These are phyloP conservation scores for Vigna mungo DNA, from an alignment of 306 rosid genomes.

Conservation along the genomic window DNA sequence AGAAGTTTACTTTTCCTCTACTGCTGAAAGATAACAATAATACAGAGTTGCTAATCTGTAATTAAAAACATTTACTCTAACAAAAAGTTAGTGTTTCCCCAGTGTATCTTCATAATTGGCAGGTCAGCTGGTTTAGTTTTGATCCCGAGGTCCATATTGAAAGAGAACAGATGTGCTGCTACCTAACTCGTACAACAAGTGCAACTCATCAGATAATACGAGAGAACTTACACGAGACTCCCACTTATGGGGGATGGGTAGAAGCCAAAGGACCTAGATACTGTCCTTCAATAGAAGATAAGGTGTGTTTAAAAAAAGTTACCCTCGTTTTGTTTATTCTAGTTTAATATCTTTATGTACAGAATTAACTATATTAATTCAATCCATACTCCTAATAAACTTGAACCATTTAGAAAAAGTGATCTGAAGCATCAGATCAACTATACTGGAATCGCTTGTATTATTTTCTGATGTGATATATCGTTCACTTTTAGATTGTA, in stretches of 20 bases:
- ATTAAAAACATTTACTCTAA: conserved; percentile 30
- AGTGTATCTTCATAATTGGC: conserved; percentile 50
- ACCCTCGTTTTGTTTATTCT: conserved; percentile 7
- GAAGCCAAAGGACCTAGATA: conserved; percentile 99
- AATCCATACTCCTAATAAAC: conserved; percentile 24
- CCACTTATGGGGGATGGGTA: conserved; percentile 99
- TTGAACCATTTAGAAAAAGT: conserved; percentile 21
- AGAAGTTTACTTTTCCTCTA: conserved; percentile 36
- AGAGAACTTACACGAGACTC: conserved; percentile 96
- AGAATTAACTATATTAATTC: conserved; percentile 17
- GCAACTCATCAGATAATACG: conserved; percentile 84
- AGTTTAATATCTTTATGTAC: conserved; percentile 25
- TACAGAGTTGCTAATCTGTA: conserved; percentile 17
- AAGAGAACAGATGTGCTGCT: conserved; percentile 98
- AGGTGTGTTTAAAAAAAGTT: conserved; percentile 56
- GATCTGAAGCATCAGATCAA: conserved; percentile 36
- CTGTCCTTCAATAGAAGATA: conserved; percentile 98
- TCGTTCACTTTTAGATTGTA: conserved; percentile 65
- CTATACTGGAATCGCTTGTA: conserved; percentile 27
- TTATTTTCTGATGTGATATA: conserved; percentile 32
- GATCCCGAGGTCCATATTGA: conserved; percentile 91
- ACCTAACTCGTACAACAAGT: conserved; percentile 92
- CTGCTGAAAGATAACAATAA: conserved; percentile 28
- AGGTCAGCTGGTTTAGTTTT: conserved; percentile 97
- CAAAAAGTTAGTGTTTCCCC: conserved; percentile 35